phyloP scores from a whole-genome alignment of 1,139 yeast species.

The Magnusiomyces tetraspermus region DNA sequence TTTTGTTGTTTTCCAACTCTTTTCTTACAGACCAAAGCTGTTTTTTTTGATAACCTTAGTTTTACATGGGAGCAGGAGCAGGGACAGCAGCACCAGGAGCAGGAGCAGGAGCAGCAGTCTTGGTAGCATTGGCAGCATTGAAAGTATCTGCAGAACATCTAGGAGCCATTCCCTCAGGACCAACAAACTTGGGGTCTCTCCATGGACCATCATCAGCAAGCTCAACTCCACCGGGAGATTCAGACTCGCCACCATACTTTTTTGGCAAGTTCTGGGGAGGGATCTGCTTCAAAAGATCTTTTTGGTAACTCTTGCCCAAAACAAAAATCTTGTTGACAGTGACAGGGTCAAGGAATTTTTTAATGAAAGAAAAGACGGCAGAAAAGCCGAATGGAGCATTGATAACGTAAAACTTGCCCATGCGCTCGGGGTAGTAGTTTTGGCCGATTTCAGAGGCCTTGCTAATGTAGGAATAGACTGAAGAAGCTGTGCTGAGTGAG shows the following conservation, averaged over 20 bases:
- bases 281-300: constrained; percentile 81
- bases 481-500: constrained; percentile 71
- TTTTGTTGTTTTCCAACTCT: too few relatives aligned
- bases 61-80: constrained; percentile 7
- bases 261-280: constrained; percentile 87
- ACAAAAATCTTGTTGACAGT: constrained; percentile 95
- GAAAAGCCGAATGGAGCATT: constrained; percentile 97
- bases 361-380: constrained; percentile 82
- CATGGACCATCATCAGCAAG: constrained; percentile 93
- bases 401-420: constrained; percentile 94
- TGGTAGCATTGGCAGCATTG: constrained; percentile 4
- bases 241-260: constrained; percentile 81
- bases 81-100: constrained; percentile 3
- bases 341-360: constrained; percentile 93
- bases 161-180: constrained; percentile 35
- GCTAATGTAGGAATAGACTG: constrained; percentile 77
- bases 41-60: not conserved
- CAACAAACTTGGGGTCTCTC: constrained; percentile 75
- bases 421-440: constrained; percentile 97
- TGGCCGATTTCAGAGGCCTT: constrained; percentile 94
- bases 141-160: constrained; percentile 12
- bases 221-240: constrained; percentile 66
- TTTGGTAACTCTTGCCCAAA: constrained; percentile 66
- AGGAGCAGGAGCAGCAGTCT: constrained; percentile 1
- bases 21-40: too few relatives aligned